Evolutionary conservation across 345 rosid species (phyloP), one percentile per base, ranked within the genome.

Genomic region (Pistacia atlantica): DNA sequence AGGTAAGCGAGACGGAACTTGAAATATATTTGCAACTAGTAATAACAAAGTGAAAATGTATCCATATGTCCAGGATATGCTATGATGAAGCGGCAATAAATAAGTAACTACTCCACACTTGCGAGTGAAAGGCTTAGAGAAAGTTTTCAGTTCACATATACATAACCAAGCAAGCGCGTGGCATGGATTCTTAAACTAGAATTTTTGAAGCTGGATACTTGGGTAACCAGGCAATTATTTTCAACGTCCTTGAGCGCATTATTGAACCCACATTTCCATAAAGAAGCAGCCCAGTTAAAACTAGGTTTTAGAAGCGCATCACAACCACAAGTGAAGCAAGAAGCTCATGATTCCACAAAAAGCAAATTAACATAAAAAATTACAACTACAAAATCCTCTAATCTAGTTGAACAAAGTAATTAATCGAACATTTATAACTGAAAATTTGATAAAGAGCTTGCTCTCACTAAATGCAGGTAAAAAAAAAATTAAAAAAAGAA

Each of bases 161-260:
- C 65, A 71, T 42, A 20, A 52, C 75, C 11, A 46, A 25, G 38
- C 65, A 58, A 37, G 64, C 52, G 38, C 10, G 11, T n/a, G 74
- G 52, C 33, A 37, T 8, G 33, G 38, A 37, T 56, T 11, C 65
- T 46, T 35, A 37, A 35, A 38, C 51, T 7, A 71, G 20, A 35
- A 4, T 4, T 11, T n/a, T 0, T 8, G 18, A 66, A 20, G 55
- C 70, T 66, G 66, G 10, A 38, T 25, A 45, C n/a, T 45, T 11
- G 65, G 28, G 25, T 60, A 13, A 11, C 8, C 65, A 12, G 37
- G 56, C 35, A 67, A 31, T 12, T 18, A 56, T 42, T 42, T 7
- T 35, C 37, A 67, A 49, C 22, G 12, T 37, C 20, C 45, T 63
- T 35, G 66, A 60, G 20, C 37, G 17, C 8, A 5, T 42, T 42